A percentile compares a stretch with the other conserved stretches of the same genome.
Evolutionary conservation across 2,329 filamentous ascomycete species (phyloP).

Genomic region (Sarocladiaceae sp.): DNA sequence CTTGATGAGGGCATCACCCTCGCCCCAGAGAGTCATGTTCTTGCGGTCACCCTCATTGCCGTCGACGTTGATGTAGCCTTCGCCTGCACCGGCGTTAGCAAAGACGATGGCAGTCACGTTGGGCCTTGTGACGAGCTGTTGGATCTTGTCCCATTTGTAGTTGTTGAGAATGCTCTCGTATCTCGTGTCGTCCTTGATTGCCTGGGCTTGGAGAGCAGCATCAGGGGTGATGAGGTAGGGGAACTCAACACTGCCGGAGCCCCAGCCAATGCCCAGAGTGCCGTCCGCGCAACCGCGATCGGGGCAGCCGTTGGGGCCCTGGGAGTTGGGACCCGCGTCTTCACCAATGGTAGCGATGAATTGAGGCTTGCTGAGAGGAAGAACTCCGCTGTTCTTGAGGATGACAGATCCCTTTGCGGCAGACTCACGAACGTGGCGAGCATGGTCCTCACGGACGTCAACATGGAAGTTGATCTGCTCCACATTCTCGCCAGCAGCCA

Average conservation of each 20-base stretch:
- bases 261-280: slow-evolving; percentile 72
- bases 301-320: slow-evolving; percentile 71
- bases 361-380: slow-evolving; percentile 74
- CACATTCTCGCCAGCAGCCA: slow-evolving; percentile 52
- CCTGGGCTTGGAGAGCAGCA: slow-evolving; percentile 59
- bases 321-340: slow-evolving; percentile 69
- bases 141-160: slow-evolving; percentile 54
- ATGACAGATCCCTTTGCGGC: slow-evolving; percentile 79
- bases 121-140: slow-evolving; percentile 54
- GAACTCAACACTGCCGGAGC: slow-evolving; percentile 66
- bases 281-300: slow-evolving; percentile 58
- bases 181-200: slow-evolving; percentile 49
- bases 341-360: slow-evolving; percentile 74
- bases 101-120: slow-evolving; percentile 75
- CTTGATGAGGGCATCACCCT: slow-evolving; percentile 73
- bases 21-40: slow-evolving; percentile 84
- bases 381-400: slow-evolving; percentile 67
- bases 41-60: slow-evolving; percentile 84
- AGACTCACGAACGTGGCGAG: slow-evolving; percentile 63
- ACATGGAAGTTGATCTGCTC: slow-evolving; percentile 73
- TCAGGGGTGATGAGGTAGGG: slow-evolving; percentile 73
- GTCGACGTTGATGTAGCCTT: slow-evolving; percentile 79
- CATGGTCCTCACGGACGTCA: slow-evolving; percentile 75
- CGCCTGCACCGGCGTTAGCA: slow-evolving; percentile 79
- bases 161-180: slow-evolving; percentile 64